Conservation (phyloP, 805 yeast genomes). For the Starmera dryadoides region DNA sequence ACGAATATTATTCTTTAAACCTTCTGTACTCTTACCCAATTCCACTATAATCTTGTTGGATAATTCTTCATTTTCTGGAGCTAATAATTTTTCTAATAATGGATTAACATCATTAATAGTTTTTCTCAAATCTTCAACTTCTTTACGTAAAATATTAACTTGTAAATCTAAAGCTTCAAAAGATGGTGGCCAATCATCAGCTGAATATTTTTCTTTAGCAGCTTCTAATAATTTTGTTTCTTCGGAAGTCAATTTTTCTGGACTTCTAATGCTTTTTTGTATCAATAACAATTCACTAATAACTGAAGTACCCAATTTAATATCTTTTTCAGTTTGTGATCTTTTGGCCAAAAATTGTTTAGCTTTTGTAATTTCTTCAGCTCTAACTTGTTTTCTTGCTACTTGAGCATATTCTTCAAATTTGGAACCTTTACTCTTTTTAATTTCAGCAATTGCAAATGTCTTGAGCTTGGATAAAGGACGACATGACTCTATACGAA, state of each 20-base stretch:
- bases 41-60: slow-evolving; percentile 28
- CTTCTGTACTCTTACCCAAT: slow-evolving; percentile 32
- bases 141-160: slow-evolving; percentile 21
- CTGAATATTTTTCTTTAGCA: slow-evolving; percentile 38
- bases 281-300: slow-evolving; percentile 25
- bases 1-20: slow-evolving; percentile 43
- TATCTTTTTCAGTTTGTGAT: slow-evolving; percentile 21
- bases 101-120: slow-evolving; percentile 29
- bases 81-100: slow-evolving; percentile 27
- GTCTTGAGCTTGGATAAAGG: slow-evolving; percentile 76
- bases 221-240: slow-evolving; percentile 30
- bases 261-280: slow-evolving; percentile 16
- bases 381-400: slow-evolving; percentile 58
- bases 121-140: slow-evolving; percentile 18
- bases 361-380: slow-evolving; percentile 58
- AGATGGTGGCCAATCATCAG: slow-evolving; percentile 39
- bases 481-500: slow-evolving; percentile 84
- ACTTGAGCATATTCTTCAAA: slow-evolving; percentile 71
- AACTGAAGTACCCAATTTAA: slow-evolving; percentile 20
- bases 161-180: slow-evolving; percentile 33
- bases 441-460: slow-evolving; percentile 89
- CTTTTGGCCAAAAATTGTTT: slow-evolving; percentile 48
- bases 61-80: slow-evolving; percentile 27
- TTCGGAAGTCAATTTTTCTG: slow-evolving; percentile 22
- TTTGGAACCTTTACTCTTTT: slow-evolving; percentile 85